Evolutionary conservation across 2,329 filamentous ascomycete species (phyloP), one percentile per base, ranked within the genome.

Genomic region (Helotiales sp.): DNA sequence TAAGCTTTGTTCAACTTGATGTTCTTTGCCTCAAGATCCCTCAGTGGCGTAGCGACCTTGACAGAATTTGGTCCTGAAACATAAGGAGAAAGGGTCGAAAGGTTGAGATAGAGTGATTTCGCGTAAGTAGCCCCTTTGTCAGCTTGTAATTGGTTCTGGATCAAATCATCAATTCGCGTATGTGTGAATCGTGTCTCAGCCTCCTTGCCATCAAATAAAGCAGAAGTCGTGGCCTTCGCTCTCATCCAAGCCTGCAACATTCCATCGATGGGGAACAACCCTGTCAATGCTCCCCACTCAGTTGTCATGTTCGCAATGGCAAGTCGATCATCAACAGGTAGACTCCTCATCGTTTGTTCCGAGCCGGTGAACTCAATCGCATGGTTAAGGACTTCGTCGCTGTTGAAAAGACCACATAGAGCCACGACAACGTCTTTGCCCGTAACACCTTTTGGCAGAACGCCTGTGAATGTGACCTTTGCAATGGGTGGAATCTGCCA

Each of bases 391-490:
- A 97, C 93, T 44, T 96, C 91, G 65, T 91, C 88, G 54, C 89
- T 85, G 74, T 90, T 89, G 77, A 98, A 96, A 0, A 96, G 75
- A 1, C 89, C 90, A 66, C 91, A 96, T 1, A 98, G 81, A 0
- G 91, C 90, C 25, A 97, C 83, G 64, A 98, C 98, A 12, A 96
- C 89, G 72, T 98, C 95, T 74, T 99, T 98, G 29, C 92, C 93
- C 0, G 89, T 91, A 1, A 96, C 92, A 10, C 93, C 93, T 1
- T 78, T 76, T 0, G 91, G 93, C 6, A 96, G 76, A 0, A 83
- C 74, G 6, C 92, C 93, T 0, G 82, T 90, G 10, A 98, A 79
- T 0, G 83, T 93, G 24, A 97, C 83, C 74, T 89, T 88, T 1
- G 89, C 90, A 27, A 96, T 83, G 0, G 91, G 91, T 0, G 93